Evolutionary conservation across 179 eudicot species (phyloP), one percentile per base, ranked within the genome.

Genomic region (Carnegiea gigantea): DNA sequence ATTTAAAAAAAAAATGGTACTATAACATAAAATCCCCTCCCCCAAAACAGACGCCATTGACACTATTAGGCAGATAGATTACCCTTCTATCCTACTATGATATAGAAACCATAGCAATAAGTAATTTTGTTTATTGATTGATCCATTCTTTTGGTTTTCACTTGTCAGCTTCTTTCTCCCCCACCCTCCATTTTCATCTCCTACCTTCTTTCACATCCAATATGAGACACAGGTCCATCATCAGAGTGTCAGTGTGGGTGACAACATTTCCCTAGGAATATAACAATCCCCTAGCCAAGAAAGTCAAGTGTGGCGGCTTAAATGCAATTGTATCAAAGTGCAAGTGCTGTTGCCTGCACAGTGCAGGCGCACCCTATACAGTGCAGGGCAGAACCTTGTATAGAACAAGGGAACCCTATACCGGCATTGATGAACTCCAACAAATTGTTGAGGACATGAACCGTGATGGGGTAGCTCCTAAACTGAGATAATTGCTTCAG

Each of bases 401-500:
- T 2, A 30, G 33, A 2, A 2, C 2, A 30, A 2, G 33, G 33
- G 33, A 1, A 30, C 33, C 33, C 33, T 30, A 2, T 30, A 74
- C 83, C 38, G 99, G 99, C 77, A 82, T 96, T 90, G 93, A 85
- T 54, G 96, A 94, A 78, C 90, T 96, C 67, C 95, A 90, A 86
- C 87, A 90, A 78, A 92, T 96, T 80, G 92, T 93, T 79, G 98
- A 96, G 85, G 93, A 92, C 81, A 92, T 86, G 83, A 87, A 90
- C 36, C 91, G 98, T 24, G 93, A 94, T 64, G 98, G 87, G 7
- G 91, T 96, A 21, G 91, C 90, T 15, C 89, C 92, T 67, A 92
- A 94, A 86, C 98, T 94, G 85, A 94, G 87, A 86, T 98, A 96
- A 82, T 87, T 96, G 48, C 96, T 96, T 82, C 91, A 84, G 57